Evolutionary conservation across 169 alveolate species (phyloP), one percentile per base, ranked within the genome.

Genomic region (Plasmodium malariae): DNA sequence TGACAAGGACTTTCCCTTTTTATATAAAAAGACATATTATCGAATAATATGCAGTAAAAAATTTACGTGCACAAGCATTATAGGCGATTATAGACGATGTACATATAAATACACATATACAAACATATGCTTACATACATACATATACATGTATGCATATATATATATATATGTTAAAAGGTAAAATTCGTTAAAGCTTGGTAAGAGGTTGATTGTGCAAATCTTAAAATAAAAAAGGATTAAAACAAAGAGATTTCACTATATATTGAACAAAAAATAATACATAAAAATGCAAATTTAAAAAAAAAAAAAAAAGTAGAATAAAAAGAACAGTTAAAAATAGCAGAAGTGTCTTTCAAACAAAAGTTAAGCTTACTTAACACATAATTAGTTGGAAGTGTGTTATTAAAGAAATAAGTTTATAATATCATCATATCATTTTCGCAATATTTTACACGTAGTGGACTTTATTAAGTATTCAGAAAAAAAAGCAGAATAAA

Each of bases 301-400:
- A 14, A 60, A 60, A 60, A 60, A 14, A 24, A 0, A 37, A 67
- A 67, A 67, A 17, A 17, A 26, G 49, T 40, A 67, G 55, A 34
- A 49, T 67, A 67, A 24, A 67, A 40, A 40, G 59, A 67, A 67
- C 21, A 17, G 28, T 7, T 67, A 11, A 40, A 67, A 17, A 67
- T 28, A 43, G 32, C 40, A 67, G 37, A 34, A 34, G 37, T 36
- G 49, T 67, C 76, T 67, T 67, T 40, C 30, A 67, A 36, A 51
- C 76, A 67, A 5, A 67, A 45, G 11, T 37, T 37, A 48, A 12
- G 55, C 28, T 24, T n/a, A n/a, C n/a, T n/a, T n/a, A n/a, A n/a
- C n/a, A n/a, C n/a, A n/a, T n/a, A n/a, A n/a, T n/a, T n/a, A n/a
- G n/a, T n/a, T n/a, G n/a, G n/a, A n/a, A n/a, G n/a, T n/a, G n/a